Base-by-base conservation (phyloP, 1,284 basidiomycete genomes). In the Ceratorhiza oryzae-sativae region DNA sequence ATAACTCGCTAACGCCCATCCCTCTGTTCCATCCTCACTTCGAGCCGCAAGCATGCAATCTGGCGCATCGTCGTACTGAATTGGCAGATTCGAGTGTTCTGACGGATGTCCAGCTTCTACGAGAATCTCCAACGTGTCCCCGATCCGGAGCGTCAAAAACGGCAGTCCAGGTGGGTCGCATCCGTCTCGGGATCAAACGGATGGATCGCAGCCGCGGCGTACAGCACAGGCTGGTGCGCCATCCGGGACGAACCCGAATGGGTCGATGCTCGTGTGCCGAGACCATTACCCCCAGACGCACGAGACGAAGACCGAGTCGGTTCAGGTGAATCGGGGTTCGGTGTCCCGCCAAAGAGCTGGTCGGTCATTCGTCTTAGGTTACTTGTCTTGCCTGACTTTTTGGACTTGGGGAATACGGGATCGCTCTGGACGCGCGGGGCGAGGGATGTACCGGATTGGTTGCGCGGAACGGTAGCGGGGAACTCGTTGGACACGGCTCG, bases 1-100 rank as follows among this genome's bases (percentile, higher is more conserved):
- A 79, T 92, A 93, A 79, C 91, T 92, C 36, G 91, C 91, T 73
- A 93, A 79, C 0, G 87, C 88, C 90, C 91, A 92, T 0, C 91
- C 91, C n/a, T 91, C 83, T 6, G 84, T 81, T 8, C 86, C 84
- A 5, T 76, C 70, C 45, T 79, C 79, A 77, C 88, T 85, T 60
- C 89, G 78, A 75, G 91, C 91, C 39, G 92, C 83, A 67, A 93
- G 80, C 75, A 93, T 80, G 80, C 90, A 92, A 75, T 93, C 91
- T 62, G 92, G 90, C 75, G 92, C 90, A 36, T 75, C 75, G 23
- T 76, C 73, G n/a, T 92, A 88, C 76, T 88, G 87, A 71, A 93
- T 78, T 4, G 91, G 91, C 49, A 93, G 80, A 75, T 89, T 86
- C 1, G 84, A 83, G 76, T 91, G 90, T 32, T 84, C 82, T 56